Evolutionary conservation across 768 basidiomycete species (phyloP).

Genomic region (Podaxis rugospora): DNA sequence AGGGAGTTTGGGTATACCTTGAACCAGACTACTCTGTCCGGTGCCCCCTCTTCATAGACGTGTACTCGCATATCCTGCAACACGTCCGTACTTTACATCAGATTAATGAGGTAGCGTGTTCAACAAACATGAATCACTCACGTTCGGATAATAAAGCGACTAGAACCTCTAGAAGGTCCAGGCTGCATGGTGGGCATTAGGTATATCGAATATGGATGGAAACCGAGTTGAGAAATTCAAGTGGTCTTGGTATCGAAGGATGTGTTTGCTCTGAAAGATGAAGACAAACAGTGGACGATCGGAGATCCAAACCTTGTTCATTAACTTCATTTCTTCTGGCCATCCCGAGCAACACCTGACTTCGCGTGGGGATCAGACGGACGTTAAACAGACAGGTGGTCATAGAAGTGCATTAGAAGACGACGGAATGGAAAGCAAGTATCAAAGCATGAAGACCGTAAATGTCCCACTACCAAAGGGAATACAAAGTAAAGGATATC

Average conservation of each 20-base stretch:
- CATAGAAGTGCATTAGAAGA: not conserved
- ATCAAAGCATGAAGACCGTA: not conserved
- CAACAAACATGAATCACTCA: not conserved
- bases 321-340: not conserved
- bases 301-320: not conserved
- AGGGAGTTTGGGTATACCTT: conserved; percentile 41
- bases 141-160: conserved; percentile 2
- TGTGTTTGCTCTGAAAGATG: not conserved
- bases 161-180: not conserved
- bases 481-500: not conserved
- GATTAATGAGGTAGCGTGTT: conserved; percentile 2
- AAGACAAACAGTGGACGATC: not conserved
- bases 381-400: not conserved
- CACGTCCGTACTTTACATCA: conserved; percentile 59
- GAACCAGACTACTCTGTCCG: conserved; percentile 61
- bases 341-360: not conserved
- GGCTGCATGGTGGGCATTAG: not conserved
- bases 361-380: not conserved
- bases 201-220: no score
- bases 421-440: not conserved
- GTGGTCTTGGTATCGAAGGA: not conserved
- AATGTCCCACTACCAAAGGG: not conserved
- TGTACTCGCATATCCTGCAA: conserved; percentile 65
- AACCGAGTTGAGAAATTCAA: not conserved
- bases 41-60: conserved; percentile 50